A percentile compares a stretch with the other conserved stretches of the same genome.
These are phyloP conservation scores for Neckera pumila DNA, from an alignment of 225 moss, liverwort and hornwort species.

Conservation along the genomic window DNA sequence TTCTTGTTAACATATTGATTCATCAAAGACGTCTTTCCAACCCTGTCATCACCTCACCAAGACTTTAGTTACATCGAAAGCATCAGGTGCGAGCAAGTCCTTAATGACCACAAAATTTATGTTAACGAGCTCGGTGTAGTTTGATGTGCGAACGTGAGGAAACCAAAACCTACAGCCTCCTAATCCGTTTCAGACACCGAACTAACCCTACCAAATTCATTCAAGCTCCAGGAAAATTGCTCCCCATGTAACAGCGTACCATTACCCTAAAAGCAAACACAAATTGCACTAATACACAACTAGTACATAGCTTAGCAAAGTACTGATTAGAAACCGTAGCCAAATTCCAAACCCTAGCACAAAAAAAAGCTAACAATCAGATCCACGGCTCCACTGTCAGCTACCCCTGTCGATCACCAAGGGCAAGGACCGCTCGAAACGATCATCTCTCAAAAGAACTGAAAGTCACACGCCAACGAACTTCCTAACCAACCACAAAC, in stretches of 20 bases:
- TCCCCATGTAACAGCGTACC: not conserved
- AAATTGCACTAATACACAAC: not conserved
- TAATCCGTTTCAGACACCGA: not conserved
- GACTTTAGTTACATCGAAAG: not conserved
- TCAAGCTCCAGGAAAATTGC: not conserved
- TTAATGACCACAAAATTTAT: not conserved
- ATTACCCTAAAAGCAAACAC: not conserved
- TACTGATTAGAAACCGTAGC: not conserved
- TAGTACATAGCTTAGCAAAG: not conserved
- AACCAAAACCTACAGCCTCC: not conserved
- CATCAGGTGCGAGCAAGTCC: not conserved
- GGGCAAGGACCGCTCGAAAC: not conserved
- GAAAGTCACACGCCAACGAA: not conserved
- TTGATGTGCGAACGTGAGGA: not conserved
- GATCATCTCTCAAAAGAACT: not conserved
- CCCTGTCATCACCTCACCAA: conserved; percentile 37
- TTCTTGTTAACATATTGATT: conserved; percentile 99
- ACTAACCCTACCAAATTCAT: not conserved
- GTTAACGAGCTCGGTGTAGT: not conserved
- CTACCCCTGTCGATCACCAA: not conserved
- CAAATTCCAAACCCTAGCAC: not conserved
- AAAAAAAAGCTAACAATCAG: not conserved
- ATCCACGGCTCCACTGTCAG: not conserved
- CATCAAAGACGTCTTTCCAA: conserved; percentile 98
- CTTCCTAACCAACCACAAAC: not conserved